phyloP scores from a whole-genome alignment of 2,329 filamentous ascomycete species.

The Ophiostoma himal-ulmi region DNA sequence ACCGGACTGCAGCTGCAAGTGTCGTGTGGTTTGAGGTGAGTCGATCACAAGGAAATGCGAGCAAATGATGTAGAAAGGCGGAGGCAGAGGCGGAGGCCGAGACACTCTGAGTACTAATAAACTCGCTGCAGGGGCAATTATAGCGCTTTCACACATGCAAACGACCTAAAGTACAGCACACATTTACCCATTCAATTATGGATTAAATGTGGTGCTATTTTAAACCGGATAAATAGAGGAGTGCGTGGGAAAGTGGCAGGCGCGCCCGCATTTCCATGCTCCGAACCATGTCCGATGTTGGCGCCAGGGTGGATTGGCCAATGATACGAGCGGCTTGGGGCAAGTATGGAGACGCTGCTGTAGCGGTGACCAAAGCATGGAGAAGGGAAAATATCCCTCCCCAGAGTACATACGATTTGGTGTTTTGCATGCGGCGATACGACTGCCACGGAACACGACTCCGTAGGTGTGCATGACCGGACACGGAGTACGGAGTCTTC shows the following conservation, averaged over 20 bases:
- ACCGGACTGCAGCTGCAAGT: slow-evolving; percentile 19
- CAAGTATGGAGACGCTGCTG: background rate
- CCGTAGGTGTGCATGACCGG: background rate
- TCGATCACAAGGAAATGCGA: slow-evolving; percentile 4
- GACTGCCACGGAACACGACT: background rate
- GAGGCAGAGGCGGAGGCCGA: background rate
- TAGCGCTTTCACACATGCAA: background rate
- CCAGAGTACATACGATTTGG: background rate
- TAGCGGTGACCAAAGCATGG: background rate
- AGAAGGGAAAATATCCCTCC: background rate
- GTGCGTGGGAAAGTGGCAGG: background rate
- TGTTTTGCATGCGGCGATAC: background rate
- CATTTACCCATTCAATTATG: background rate
- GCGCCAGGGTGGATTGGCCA: background rate
- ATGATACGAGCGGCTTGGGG: background rate
- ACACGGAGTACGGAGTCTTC: background rate
- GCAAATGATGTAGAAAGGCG: background rate
- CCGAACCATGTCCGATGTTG: background rate
- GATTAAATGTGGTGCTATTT: background rate
- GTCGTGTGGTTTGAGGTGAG: slow-evolving; percentile 9
- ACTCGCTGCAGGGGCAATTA: background rate
- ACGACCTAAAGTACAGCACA: background rate
- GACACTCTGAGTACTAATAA: background rate
- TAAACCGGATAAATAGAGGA: background rate
- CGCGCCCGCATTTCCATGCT: background rate